Conservation (phyloP, 306 rosid species). For the Amphicarpaea edgeworthii region DNA sequence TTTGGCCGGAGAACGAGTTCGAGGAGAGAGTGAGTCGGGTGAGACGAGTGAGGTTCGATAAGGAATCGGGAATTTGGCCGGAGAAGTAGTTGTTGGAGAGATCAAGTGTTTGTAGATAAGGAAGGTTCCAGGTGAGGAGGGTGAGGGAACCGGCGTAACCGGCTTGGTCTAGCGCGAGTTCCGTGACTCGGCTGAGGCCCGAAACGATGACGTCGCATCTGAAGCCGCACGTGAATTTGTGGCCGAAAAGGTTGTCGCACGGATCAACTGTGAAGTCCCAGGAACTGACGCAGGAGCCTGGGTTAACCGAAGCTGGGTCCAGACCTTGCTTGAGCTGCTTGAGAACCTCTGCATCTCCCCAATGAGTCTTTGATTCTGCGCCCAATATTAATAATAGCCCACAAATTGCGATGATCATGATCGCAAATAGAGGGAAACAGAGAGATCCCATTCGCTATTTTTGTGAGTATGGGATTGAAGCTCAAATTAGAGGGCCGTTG, state of each 20-base stretch:
- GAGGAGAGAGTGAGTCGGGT: slow-evolving; percentile 68
- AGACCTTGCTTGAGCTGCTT: slow-evolving; percentile 61
- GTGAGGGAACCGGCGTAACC: slow-evolving; percentile 72
- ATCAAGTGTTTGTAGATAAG: slow-evolving; percentile 73
- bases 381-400: background rate
- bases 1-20: slow-evolving; percentile 70
- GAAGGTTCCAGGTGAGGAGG: slow-evolving; percentile 59
- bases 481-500: background rate
- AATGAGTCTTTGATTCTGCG: slow-evolving; percentile 58
- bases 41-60: slow-evolving; percentile 69
- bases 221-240: slow-evolving; percentile 81
- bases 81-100: slow-evolving; percentile 73
- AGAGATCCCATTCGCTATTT: slow-evolving; percentile 49
- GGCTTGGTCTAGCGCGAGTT: slow-evolving; percentile 85
- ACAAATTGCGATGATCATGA: slow-evolving; percentile 7
- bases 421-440: slow-evolving; percentile 23
- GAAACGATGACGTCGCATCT: slow-evolving; percentile 72
- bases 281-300: slow-evolving; percentile 72
- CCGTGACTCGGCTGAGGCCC: slow-evolving; percentile 67
- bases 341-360: slow-evolving; percentile 65
- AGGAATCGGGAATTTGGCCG: slow-evolving; percentile 63
- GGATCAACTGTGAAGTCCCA: slow-evolving; percentile 89
- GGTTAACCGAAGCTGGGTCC: slow-evolving; percentile 52
- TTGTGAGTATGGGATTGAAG: background rate
- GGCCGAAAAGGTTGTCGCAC: slow-evolving; percentile 74